These are phyloP conservation scores for Neonectria neomacrospora DNA, from an alignment of 2,329 filamentous ascomycete genomes.

Conservation along the genomic window DNA sequence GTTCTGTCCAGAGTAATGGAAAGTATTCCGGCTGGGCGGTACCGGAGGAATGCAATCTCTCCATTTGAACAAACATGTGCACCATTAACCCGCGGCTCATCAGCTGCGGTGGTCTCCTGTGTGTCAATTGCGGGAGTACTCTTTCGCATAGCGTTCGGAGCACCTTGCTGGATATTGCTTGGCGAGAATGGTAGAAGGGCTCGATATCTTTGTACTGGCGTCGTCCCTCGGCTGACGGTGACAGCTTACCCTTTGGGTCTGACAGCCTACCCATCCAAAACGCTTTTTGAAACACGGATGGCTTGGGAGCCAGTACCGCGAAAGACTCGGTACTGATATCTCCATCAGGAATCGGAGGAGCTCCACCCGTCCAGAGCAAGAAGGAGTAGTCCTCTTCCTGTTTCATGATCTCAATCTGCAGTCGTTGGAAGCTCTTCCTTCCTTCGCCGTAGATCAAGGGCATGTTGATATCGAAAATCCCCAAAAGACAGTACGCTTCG, in stretches of 20 bases:
- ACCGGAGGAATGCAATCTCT: too few species aligned
- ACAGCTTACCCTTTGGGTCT: not conserved
- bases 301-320: not conserved
- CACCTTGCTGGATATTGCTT: not conserved
- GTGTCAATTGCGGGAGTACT: not conserved
- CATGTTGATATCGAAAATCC: slow-evolving; percentile 39
- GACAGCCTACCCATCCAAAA: not conserved
- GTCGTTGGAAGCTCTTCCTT: slow-evolving; percentile 10
- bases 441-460: slow-evolving; percentile 37
- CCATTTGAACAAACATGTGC: not conserved
- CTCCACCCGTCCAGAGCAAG: not conserved
- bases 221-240: not conserved
- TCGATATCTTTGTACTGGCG: not conserved
- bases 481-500: slow-evolving; percentile 37
- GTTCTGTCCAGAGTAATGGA: not conserved
- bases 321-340: not conserved
- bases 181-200: not conserved
- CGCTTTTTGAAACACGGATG: not conserved
- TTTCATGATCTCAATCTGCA: slow-evolving; percentile 16
- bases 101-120: not conserved
- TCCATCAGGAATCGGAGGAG: too few species aligned
- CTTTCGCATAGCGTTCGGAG: not conserved
- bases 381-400: not conserved
- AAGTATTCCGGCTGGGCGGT: too few species aligned
- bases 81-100: not conserved